phyloP scores from a whole-genome alignment of 163 green algal species.

The Volvox carteri region DNA sequence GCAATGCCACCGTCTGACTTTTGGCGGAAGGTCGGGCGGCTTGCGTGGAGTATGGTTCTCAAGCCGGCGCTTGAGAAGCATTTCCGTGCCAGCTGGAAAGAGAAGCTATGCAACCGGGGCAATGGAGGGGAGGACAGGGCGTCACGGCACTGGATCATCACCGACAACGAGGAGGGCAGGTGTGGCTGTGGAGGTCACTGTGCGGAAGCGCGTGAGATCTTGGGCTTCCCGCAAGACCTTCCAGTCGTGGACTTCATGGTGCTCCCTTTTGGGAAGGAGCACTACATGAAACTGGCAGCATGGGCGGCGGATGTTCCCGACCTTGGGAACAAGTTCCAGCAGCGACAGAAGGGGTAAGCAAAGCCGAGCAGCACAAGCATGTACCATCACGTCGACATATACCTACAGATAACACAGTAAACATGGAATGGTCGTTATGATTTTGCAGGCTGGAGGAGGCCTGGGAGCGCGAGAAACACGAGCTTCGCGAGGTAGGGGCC shows the following conservation, averaged over 20 bases:
- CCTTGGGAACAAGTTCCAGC: background rate
- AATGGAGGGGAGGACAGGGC: background rate
- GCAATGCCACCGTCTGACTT: background rate
- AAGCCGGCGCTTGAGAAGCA: background rate
- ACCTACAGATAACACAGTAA: background rate
- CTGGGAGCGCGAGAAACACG: background rate
- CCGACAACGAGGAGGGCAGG: background rate
- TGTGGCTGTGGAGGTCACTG: background rate
- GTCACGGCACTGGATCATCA: too few species aligned
- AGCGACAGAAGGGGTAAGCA: background rate
- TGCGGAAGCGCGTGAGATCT: background rate
- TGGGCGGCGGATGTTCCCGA: background rate
- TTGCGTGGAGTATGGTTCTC: background rate
- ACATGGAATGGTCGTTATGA: background rate
- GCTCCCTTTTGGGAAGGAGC: background rate
- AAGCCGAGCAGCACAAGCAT: too few species aligned
- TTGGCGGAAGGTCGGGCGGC: too few species aligned
- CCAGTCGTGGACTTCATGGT: background rate
- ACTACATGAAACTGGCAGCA: background rate
- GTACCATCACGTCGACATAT: background rate
- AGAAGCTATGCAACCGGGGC: background rate
- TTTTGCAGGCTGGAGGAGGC: background rate
- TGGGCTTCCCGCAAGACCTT: background rate
- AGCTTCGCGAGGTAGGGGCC: background rate
- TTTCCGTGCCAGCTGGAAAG: background rate